Conservation (phyloP, 805 yeast species). For the Candida ficus region DNA sequence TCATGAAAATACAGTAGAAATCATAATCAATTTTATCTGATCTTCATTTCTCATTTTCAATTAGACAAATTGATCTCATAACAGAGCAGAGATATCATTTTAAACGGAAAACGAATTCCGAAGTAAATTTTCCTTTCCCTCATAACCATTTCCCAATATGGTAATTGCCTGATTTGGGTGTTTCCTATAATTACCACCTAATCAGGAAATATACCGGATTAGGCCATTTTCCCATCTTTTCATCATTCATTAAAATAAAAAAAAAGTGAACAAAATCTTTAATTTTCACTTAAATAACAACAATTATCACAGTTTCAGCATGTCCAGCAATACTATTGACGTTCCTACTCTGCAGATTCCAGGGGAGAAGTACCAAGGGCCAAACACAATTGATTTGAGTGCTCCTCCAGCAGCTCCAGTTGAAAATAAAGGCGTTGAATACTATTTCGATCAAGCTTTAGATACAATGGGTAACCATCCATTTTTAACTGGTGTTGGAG, state of each 20-base stretch:
- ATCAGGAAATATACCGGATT: neutral
- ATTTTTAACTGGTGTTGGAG: conserved; percentile 64
- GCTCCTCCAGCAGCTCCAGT: conserved; percentile 17
- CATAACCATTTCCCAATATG: too few species aligned
- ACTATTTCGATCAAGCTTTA: conserved; percentile 57
- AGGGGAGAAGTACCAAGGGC: conserved; percentile 36
- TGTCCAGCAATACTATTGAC: conserved; percentile 33
- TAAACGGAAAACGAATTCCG: too few species aligned
- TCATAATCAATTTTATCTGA: too few species aligned
- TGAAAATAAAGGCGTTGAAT: conserved; percentile 41
- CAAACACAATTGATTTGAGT: conserved; percentile 21
- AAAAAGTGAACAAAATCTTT: too few species aligned
- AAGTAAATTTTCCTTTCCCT: too few species aligned
- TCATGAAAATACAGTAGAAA: too few species aligned
- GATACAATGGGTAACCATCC: conserved; percentile 74
- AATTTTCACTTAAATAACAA: neutral
- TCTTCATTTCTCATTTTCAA: too few species aligned
- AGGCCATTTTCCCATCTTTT: neutral
- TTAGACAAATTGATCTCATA: too few species aligned
- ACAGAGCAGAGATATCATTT: too few species aligned
- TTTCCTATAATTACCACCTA: neutral
- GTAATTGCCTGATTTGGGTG: too few species aligned
- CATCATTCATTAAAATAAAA: too few species aligned
- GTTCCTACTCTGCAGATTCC: conserved; percentile 55
- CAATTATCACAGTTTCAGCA: neutral